Percentiles rank a stretch among this genome's conserved stretches.
Conservation (phyloP, 306 rosid species). For the Lathyrus aphaca region DNA sequence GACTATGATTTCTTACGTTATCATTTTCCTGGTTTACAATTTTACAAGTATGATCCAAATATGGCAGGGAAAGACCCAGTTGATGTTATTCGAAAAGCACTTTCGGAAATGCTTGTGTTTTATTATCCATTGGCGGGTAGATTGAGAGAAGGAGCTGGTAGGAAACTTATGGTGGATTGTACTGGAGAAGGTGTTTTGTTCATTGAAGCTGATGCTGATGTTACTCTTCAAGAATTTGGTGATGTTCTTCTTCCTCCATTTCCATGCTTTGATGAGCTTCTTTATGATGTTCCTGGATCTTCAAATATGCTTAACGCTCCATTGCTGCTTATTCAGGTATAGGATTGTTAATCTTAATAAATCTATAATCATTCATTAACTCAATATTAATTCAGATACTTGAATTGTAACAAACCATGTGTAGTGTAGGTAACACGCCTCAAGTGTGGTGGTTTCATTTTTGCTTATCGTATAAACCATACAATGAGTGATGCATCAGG, state of each 20-base stretch:
- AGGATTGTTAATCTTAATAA: too few relatives aligned
- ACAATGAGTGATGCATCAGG: constrained; percentile 15
- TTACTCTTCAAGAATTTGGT: neutral
- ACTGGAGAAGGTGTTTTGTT: neutral
- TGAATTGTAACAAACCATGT: neutral
- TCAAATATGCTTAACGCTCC: neutral
- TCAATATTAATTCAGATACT: neutral
- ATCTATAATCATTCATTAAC: neutral
- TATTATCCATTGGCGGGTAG: neutral
- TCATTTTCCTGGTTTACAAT: neutral
- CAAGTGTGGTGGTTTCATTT: constrained; percentile 16
- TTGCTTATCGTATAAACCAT: neutral
- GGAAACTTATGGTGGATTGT: neutral
- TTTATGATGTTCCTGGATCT: constrained; percentile 1
- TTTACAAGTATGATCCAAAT: neutral
- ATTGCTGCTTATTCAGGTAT: constrained; percentile 10
- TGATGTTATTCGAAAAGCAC: neutral
- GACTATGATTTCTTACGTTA: too few relatives aligned
- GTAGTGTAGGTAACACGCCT: constrained; percentile 34
- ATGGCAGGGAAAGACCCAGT: neutral
- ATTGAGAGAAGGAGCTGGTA: neutral
- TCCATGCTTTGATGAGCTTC: neutral
- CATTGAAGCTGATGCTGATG: neutral
- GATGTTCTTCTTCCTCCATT: neutral
- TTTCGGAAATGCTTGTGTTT: neutral